Evolutionary conservation across 148 eudicot genomes (phyloP), one percentile per base, ranked within the genome.

Genomic region (Heliosperma pusillum): DNA sequence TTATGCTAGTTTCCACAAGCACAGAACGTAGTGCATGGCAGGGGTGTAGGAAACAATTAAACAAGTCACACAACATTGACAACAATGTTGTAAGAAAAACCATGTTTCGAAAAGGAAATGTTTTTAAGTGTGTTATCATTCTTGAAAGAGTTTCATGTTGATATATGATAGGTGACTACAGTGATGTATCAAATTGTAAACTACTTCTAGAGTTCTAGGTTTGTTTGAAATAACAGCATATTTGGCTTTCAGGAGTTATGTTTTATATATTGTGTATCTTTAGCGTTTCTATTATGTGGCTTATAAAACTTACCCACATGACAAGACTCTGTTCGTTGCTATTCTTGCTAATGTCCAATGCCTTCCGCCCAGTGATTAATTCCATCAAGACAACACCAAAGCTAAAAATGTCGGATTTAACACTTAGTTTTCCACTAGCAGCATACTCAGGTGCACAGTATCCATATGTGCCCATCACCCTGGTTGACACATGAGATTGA

Each of bases 381-480:
- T 91, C 98, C 81, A 94, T 74, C 61, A 94, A 75, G 58, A 94
- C 91, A 2, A 94, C 96, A 20, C 98, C 95, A 76, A 94, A 94
- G 86, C 93, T 88, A 66, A 87, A 94, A 53, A 94, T 90, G 68
- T 94, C 97, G 17, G 96, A 87, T 78, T 91, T 94, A 5, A 85
- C 19, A 70, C 88, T 90, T 27, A 91, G 74, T 62, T 91, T 91
- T 8, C 98, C 97, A 66, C 88, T 91, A 85, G 90, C 86, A 26
- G 97, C 98, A 69, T 93, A 93, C 69, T 93, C 97, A 0, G 98
- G 97, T 36, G 97, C 97, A 70, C 98, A 94, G 33, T 94, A 94
- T 21, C 98, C 96, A 50, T 86, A 90, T 1, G 97, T 94, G 71
- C 98, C 98, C 91, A 94, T 89, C 66, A 94, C 96, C 68, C 98